Base-by-base conservation (phyloP, 441 rosid genomes). In the Brassica balearica region DNA sequence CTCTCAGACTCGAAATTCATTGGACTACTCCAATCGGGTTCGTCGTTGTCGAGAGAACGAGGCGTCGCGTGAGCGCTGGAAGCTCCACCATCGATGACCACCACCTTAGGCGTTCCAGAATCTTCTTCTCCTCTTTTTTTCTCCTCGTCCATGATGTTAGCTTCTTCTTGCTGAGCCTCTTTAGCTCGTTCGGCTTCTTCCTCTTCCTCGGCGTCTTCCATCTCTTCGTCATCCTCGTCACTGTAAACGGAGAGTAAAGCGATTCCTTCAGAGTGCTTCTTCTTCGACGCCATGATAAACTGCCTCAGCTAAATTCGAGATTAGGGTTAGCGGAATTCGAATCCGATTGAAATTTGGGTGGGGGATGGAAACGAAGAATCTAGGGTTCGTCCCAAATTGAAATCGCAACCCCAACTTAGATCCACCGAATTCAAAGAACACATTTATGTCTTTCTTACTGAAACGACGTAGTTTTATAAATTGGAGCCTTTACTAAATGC, bases 201-300 rank as follows among this genome's bases (percentile, higher is more conserved):
- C n/a, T 78, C 83, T 11, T 85, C 85, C 9, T 87, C 88, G 22
- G 77, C 80, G 32, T 91, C 92, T 63, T 90, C 97, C 95, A 92
- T 91, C 12, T 91, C 99, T 71, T 89, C 96, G 77, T 96, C 99
- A 38, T 95, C 98, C 76, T 92, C 99, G 65, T 95, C 99, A 84
- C 85, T 86, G 85, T 96, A 96, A 85, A 94, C 82, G 14, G 99
- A 94, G 0, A 96, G 90, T 27, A 92, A 84, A 48, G 90, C 89
- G 59, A 96, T 96, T 69, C 99, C 99, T 82, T 96, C 99, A 7
- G 90, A 81, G 10, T 83, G 94, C 67, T 88, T 93, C 90, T 81
- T 87, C 65, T 82, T 87, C 58, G 97, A 82, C 69, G 92, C 89
- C 99, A 96, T 94, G 51, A 4, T 25, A 22, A 64, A 2, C 12